Conservation (phyloP, 345 rosid species). For the Clarkia xantiana region DNA sequence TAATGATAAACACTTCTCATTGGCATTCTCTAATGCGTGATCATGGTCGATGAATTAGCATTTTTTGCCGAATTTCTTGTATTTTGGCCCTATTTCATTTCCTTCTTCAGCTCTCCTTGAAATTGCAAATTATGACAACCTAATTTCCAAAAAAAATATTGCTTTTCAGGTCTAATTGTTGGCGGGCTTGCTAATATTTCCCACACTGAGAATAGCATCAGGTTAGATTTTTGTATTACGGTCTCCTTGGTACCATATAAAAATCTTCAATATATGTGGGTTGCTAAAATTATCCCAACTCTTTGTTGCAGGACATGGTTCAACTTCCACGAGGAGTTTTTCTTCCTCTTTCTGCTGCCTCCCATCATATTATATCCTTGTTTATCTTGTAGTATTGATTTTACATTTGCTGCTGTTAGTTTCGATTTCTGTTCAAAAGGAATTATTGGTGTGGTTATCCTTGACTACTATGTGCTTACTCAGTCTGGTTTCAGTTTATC, state of each 20-base stretch:
- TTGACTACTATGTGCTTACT: constrained; percentile 44
- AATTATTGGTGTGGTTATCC: constrained; percentile 20
- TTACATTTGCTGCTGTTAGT: not conserved
- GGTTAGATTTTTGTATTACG: constrained; percentile 22
- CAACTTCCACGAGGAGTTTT: constrained; percentile 95
- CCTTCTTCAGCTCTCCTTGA: no score
- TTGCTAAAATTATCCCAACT: not conserved
- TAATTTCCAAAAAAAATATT: not conserved
- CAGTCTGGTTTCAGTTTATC: constrained; percentile 91
- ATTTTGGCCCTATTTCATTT: not conserved
- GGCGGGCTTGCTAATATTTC: constrained; percentile 91
- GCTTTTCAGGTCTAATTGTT: constrained; percentile 52
- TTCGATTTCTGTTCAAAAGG: not conserved
- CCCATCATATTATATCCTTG: constrained; percentile 96
- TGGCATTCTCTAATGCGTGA: no score
- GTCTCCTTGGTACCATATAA: not conserved
- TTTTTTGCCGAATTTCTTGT: not conserved
- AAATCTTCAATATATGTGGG: constrained; percentile 1
- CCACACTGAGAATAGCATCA: constrained; percentile 75
- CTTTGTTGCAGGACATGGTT: constrained; percentile 65
- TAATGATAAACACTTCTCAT: no score
- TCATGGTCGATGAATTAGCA: no score
- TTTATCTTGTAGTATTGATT: constrained; percentile 3
- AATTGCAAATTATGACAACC: no score
- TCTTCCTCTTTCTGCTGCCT: constrained; percentile 85